phyloP scores from a whole-genome alignment of 129 eudicot species.

The Centrapalus pauciflorus region DNA sequence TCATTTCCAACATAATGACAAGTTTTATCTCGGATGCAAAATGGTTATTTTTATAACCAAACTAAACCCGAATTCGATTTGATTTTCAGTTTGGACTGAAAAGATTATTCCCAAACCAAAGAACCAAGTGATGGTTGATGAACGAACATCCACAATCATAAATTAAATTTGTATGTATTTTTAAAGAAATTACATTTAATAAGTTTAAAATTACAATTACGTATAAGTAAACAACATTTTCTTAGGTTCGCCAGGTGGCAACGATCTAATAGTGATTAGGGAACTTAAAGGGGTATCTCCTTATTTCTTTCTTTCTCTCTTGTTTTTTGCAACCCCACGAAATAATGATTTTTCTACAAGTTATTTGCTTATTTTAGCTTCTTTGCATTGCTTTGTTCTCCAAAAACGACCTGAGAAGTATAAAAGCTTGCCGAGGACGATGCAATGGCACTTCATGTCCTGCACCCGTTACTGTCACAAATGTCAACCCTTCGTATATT shows the following conservation, averaged over 20 bases:
- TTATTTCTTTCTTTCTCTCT: constrained; percentile 27
- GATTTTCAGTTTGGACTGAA: no score
- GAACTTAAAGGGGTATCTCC: constrained; percentile 28
- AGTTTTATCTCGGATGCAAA: no score
- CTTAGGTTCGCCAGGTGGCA: constrained; percentile 15
- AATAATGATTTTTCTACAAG: constrained; percentile 10
- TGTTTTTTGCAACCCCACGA: constrained; percentile 23
- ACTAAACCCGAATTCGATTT: no score
- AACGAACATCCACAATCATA: no score
- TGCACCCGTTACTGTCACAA: constrained; percentile 84
- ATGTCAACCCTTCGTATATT: constrained; percentile 64
- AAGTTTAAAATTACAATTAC: not conserved
- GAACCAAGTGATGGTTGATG: no score
- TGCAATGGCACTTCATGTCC: constrained; percentile 91
- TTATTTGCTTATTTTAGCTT: constrained; percentile 9
- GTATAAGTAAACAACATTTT: constrained; percentile 16
- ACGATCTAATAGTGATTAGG: constrained; percentile 18
- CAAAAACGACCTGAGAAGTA: constrained; percentile 74
- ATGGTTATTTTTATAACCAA: no score
- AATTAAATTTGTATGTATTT: no score
- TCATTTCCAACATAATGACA: no score
- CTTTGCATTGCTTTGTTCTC: constrained; percentile 67
- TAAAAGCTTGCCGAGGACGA: constrained; percentile 83
- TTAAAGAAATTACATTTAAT: not conserved
- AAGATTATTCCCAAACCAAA: no score